A percentile compares a stretch with the other conserved stretches of the same genome.
Conservation (phyloP, 2,329 filamentous ascomycete genomes). For the Karstenula rhodostoma region DNA sequence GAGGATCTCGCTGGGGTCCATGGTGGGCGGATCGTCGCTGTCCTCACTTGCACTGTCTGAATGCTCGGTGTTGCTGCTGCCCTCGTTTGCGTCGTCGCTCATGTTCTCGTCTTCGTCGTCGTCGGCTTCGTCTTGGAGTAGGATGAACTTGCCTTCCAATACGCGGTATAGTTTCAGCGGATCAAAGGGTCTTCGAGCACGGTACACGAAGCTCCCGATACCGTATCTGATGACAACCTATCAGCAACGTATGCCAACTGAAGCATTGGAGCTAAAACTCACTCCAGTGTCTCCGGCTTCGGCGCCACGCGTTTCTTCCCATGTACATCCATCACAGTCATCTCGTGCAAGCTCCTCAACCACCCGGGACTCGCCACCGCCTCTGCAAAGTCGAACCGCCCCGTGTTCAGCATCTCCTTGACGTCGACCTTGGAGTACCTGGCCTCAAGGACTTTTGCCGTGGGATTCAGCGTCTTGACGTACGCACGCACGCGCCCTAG, state of each 20-base stretch:
- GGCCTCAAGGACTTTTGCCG: conserved; percentile 69
- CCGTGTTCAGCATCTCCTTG: conserved; percentile 70
- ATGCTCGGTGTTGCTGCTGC: conserved; percentile 10
- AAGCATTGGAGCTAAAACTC: conserved; percentile 26
- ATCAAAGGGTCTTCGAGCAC: conserved; percentile 58
- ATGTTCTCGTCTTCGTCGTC: conserved; percentile 33
- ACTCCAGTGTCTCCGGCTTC: conserved; percentile 75
- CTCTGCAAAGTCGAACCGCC: conserved; percentile 69
- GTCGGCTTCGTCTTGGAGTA: conserved; percentile 50
- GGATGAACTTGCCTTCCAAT: conserved; percentile 54
- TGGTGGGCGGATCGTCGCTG: conserved; percentile 42
- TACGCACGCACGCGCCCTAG: conserved; percentile 61
- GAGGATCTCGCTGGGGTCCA: conserved; percentile 55
- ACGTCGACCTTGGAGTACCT: conserved; percentile 68
- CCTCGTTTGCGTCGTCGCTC: conserved; percentile 24
- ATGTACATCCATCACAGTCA: conserved; percentile 68
- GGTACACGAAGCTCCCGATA: conserved; percentile 75
- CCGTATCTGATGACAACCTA: conserved; percentile 60
- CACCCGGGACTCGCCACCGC: conserved; percentile 73
- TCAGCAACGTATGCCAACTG: neutral
- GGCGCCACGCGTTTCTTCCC: conserved; percentile 65
- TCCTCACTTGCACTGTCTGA: conserved; percentile 35
- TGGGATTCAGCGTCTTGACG: conserved; percentile 70
- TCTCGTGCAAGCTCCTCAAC: conserved; percentile 73
- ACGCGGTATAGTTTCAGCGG: conserved; percentile 52